Percentiles rank a stretch among this genome's conserved stretches.
Conservation (phyloP, 495 filamentous ascomycete species). For the Trichocladium antarcticum region DNA sequence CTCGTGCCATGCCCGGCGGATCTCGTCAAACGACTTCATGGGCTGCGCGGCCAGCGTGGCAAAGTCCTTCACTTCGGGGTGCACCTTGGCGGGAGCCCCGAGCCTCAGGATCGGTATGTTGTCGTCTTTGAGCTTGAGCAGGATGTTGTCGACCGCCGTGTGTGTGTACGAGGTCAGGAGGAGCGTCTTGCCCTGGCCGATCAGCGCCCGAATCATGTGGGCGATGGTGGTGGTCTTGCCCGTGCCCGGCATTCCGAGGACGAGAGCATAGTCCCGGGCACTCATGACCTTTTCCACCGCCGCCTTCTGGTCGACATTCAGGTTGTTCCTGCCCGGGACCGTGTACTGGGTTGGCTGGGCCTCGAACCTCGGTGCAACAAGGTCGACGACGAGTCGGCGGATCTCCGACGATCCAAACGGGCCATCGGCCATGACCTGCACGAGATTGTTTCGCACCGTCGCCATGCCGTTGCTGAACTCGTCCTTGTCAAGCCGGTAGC, state of each 20-base stretch:
- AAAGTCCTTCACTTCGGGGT: constrained; percentile 76
- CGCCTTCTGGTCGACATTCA: constrained; percentile 77
- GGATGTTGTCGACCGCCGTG: constrained; percentile 93
- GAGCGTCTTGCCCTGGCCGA: constrained; percentile 82
- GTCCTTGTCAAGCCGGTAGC: constrained; percentile 89
- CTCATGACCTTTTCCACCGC: constrained; percentile 92
- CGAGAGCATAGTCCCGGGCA: constrained; percentile 85
- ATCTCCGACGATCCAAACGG: constrained; percentile 59
- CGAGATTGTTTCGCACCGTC: constrained; percentile 79
- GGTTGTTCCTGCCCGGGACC: constrained; percentile 42
- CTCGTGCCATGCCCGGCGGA: constrained; percentile 68
- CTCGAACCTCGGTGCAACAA: constrained; percentile 62
- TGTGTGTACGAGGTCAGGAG: constrained; percentile 92
- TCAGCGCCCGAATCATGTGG: constrained; percentile 87
- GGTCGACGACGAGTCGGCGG: constrained; percentile 65
- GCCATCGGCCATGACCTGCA: constrained; percentile 79
- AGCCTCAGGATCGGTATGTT: constrained; percentile 72
- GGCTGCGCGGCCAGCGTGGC: constrained; percentile 61
- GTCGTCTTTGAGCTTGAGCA: constrained; percentile 76
- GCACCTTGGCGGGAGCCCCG: constrained; percentile 71
- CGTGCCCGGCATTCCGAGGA: constrained; percentile 95
- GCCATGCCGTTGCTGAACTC: constrained; percentile 98
- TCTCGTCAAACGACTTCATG: constrained; percentile 66
- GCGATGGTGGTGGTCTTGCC: constrained; percentile 97
- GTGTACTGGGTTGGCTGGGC: constrained; percentile 46